Evolutionary conservation across 2,329 filamentous ascomycete species (phyloP), one percentile per base, ranked within the genome.

Genomic region (Botrytis porri): DNA sequence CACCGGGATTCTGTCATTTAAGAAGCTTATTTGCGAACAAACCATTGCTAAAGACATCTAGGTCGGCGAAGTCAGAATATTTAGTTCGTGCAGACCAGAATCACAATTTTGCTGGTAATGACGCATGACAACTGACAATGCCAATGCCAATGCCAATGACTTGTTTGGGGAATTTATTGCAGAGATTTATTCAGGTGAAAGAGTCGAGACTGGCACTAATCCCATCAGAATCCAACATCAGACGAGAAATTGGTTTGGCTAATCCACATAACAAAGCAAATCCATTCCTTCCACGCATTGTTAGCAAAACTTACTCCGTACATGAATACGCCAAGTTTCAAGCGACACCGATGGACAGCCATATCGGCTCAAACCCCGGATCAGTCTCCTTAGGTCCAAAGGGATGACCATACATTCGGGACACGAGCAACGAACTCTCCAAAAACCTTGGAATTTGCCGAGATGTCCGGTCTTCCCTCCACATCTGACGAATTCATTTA

Each of bases 401-500:
- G 60, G 59, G 60, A 64, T 71, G 48, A 57, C 69, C 59, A 71
- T 43, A 71, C 45, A 45, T 71, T 71, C 70, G 70, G 70, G 48
- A 72, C 57, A 67, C 39, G 29, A 22, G 32, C 54, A 41, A 67
- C 20, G 16, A 48, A 48, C 20, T 45, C 60, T 60, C 10, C 12
- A 25, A 45, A 32, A 60, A 48, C 20, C 70, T 45, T 60, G 39
- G 32, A 61, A 39, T 32, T 48, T 62, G 54, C 54, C 67, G 37
- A 70, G 43, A 39, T 29, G 12, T n/a, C 32, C 57, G 16, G 14
- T 35, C 65, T 60, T 29, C 14, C 54, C 43, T 71, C 69, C 69
- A 71, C 69, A 71, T 54, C 43, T 71, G 57, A 48, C 22, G 29
- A 71, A 29, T 70, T 35, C 8, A 59, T 8, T n/a, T 16, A n/a